Evolutionary conservation across 208 protist genomes (phyloP).

Genomic region (Leishmania major): DNA sequence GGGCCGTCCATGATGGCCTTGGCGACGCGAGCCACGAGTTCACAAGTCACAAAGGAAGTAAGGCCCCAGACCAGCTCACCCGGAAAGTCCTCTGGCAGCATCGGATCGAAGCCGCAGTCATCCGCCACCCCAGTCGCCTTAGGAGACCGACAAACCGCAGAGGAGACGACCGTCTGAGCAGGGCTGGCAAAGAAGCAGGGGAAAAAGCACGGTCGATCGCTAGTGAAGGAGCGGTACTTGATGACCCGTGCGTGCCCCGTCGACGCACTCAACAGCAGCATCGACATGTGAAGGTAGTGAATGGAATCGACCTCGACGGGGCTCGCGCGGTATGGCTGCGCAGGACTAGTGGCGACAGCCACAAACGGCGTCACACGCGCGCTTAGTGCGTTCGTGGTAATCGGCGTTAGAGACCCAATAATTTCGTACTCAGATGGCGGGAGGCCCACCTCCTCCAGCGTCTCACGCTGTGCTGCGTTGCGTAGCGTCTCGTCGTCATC

Average conservation of each 20-base stretch:
- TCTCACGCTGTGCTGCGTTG: slow-evolving; percentile 73
- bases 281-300: slow-evolving; percentile 84
- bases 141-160: slow-evolving; percentile 29
- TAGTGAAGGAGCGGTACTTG: slow-evolving; percentile 39
- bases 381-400: slow-evolving; percentile 31
- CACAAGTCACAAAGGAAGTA: slow-evolving; percentile 72
- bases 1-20: slow-evolving; percentile 1
- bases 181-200: slow-evolving; percentile 84
- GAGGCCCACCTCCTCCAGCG: slow-evolving; percentile 81
- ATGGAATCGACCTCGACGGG: slow-evolving; percentile 77
- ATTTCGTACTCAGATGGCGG: slow-evolving; percentile 43
- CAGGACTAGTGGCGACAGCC: slow-evolving; percentile 39
- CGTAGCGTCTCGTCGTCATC: slow-evolving; percentile 56
- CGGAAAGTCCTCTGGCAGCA: slow-evolving; percentile 71
- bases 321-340: slow-evolving; percentile 54
- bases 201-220: slow-evolving; percentile 54
- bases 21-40: slow-evolving; percentile 69
- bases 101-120: slow-evolving; percentile 50
- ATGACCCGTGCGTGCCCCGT: slow-evolving; percentile 69
- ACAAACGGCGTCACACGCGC: slow-evolving; percentile 60
- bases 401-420: slow-evolving; percentile 58
- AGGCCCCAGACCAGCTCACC: slow-evolving; percentile 88
- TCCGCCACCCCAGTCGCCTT: slow-evolving; percentile 28
- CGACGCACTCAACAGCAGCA: slow-evolving; percentile 45
- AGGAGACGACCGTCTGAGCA: slow-evolving; percentile 28